Evolutionary conservation across 2,329 filamentous ascomycete species (phyloP), one percentile per base, ranked within the genome.

Genomic region (Aspergillus flavus): DNA sequence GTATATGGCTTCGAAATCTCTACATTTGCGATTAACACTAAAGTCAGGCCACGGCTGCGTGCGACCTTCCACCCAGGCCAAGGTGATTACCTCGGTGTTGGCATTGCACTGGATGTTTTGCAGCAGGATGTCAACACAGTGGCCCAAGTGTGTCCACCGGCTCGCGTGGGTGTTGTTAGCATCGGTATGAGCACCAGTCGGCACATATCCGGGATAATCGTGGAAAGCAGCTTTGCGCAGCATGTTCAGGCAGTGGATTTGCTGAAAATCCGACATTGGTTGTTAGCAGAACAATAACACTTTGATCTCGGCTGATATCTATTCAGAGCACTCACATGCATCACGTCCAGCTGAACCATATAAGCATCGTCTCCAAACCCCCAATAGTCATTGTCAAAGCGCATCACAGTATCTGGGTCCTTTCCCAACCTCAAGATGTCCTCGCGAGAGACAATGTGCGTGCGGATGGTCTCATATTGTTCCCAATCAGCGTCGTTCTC

Each of bases 61-160:
- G 12, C 34, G n/a, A 16, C 19, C 52, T 7, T 61, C 50, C 23
- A 50, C 39, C 39, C 52, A 56, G 32, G 34, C 52, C 52, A 61
- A 19, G 1, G 59, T 57, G 12, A 50, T 5, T 6, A 50, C 52
- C 39, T 58, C 55, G 1, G 55, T 62, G 23, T 58, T 58, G 16
- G 55, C 60, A 46, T 62, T 52, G 39, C 60, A 62, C n/a, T 54
- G 55, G 21, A 62, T 32, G 9, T 58, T 45, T 28, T 58, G 60
- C 19, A 62, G 21, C 28, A 62, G 48, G 6, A 58, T 54, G 16
- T 58, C 60, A 7, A 36, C 36, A 43, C 60, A 58, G 21, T 58
- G 55, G n/a, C 60, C 53, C 6, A 62, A 28, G 16, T 52, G 55
- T 11, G 46, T 48, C 55, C 60, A 46, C 55, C 55, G 43, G 45